phyloP scores from a whole-genome alignment of 345 rosid genomes.

The Eutrema heterophyllum region DNA sequence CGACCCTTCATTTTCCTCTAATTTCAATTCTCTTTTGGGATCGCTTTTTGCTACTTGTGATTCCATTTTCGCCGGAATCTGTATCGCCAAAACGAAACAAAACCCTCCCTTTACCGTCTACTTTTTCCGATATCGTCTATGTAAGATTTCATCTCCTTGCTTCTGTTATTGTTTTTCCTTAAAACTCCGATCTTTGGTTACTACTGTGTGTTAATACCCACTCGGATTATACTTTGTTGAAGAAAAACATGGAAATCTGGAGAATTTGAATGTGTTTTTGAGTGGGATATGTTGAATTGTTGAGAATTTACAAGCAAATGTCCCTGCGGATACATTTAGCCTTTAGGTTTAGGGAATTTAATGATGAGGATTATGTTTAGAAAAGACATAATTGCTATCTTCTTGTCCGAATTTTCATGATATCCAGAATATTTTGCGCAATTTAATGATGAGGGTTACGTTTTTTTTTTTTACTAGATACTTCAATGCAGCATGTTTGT shows the following conservation, averaged over 20 bases:
- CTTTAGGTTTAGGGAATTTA: not conserved
- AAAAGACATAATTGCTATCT: not conserved
- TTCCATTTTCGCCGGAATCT: not conserved
- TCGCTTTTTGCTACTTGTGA: not conserved
- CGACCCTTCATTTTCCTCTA: not conserved
- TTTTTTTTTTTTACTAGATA: not conserved
- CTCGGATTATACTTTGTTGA: not conserved
- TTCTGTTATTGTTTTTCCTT: not conserved
- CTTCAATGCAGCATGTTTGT: constrained; percentile 4
- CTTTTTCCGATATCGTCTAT: not conserved
- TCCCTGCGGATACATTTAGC: not conserved
- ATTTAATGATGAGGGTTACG: not conserved
- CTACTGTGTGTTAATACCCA: not conserved
- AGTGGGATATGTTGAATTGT: no score
- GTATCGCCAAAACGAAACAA: not conserved
- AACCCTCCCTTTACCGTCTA: not conserved
- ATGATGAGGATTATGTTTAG: no score
- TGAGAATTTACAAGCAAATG: not conserved
- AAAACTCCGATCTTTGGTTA: not conserved
- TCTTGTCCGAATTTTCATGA: not conserved
- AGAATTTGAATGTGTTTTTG: no score
- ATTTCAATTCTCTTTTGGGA: not conserved
- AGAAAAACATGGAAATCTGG: not conserved
- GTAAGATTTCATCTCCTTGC: constrained; percentile 8
- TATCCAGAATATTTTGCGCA: not conserved